These are phyloP conservation scores for Lasiodiplodia gonubiensis DNA, from an alignment of 2,329 filamentous ascomycete species.

Conservation along the genomic window DNA sequence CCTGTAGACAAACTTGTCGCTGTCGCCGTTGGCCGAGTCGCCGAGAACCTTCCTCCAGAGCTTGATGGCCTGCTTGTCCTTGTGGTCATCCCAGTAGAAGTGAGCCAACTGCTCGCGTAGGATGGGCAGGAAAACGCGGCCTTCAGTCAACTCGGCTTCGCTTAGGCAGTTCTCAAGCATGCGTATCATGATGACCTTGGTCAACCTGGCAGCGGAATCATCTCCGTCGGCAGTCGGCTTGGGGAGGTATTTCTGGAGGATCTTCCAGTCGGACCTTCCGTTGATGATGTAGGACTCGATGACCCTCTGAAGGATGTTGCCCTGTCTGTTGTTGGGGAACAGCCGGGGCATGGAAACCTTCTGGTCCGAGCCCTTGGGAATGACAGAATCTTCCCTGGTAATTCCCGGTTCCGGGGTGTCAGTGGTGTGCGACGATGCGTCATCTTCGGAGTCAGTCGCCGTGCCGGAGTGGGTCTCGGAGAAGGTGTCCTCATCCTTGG, in stretches of 20 bases:
- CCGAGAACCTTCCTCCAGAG: slow-evolving; percentile 20
- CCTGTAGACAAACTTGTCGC: slow-evolving; percentile 15
- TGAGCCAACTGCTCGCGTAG: slow-evolving; percentile 16
- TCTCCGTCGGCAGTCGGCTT: slow-evolving; percentile 5
- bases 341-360: slow-evolving; percentile 10
- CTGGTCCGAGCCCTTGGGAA: slow-evolving; percentile 12
- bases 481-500: slow-evolving; percentile 12
- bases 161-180: slow-evolving; percentile 21
- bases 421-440: background rate
- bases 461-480: background rate
- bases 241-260: slow-evolving; percentile 15
- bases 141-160: slow-evolving; percentile 11
- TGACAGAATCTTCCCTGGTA: slow-evolving; percentile 19
- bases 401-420: background rate
- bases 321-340: slow-evolving; percentile 15
- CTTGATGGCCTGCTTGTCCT: slow-evolving; percentile 22
- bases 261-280: slow-evolving; percentile 11
- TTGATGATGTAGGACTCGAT: slow-evolving; percentile 14
- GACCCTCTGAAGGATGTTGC: slow-evolving; percentile 1
- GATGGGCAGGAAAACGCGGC: slow-evolving; percentile 7
- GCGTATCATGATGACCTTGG: slow-evolving; percentile 3
- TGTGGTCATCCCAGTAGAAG: slow-evolving; percentile 19
- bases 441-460: slow-evolving; percentile 7
- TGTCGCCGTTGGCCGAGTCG: slow-evolving; percentile 13
- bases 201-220: slow-evolving; percentile 3